Evolutionary conservation across 805 yeast genomes (phyloP).

Genomic region (Myxozyma neotropica): DNA sequence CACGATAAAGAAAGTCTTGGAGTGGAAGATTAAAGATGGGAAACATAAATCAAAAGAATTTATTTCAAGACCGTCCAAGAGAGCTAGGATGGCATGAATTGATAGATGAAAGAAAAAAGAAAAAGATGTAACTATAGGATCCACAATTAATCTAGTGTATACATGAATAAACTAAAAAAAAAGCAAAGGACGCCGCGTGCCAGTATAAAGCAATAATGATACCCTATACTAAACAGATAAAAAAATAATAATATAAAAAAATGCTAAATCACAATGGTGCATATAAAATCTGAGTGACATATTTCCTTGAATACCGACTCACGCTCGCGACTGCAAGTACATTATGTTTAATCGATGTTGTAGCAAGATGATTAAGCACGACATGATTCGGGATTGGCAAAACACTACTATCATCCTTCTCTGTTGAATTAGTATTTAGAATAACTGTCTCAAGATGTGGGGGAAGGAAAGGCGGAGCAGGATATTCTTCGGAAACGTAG

Average conservation of each 20-base stretch:
- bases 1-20: conserved; percentile 14
- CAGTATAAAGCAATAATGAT: neutral
- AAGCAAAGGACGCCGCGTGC: conserved; percentile 1
- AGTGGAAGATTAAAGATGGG: conserved; percentile 19
- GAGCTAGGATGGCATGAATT: conserved; percentile 1
- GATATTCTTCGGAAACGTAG: conserved; percentile 46
- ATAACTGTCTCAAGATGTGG: conserved; percentile 96
- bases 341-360: conserved; percentile 90
- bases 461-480: conserved; percentile 95
- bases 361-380: conserved; percentile 90
- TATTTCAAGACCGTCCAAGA: conserved; percentile 15
- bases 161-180: too few species aligned
- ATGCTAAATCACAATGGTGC: conserved; percentile 55
- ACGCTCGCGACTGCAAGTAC: conserved; percentile 92
- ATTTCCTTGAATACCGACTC: conserved; percentile 81
- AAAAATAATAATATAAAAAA: neutral
- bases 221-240: neutral
- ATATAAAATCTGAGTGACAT: conserved; percentile 82
- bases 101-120: neutral
- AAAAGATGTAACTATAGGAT: too few species aligned
- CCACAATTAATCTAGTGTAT: too few species aligned
- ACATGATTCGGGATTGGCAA: conserved; percentile 94
- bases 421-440: conserved; percentile 66
- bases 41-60: conserved; percentile 9
- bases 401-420: conserved; percentile 83